Evolutionary conservation across 305 asterid species (phyloP).

Genomic region (Vinca major): DNA sequence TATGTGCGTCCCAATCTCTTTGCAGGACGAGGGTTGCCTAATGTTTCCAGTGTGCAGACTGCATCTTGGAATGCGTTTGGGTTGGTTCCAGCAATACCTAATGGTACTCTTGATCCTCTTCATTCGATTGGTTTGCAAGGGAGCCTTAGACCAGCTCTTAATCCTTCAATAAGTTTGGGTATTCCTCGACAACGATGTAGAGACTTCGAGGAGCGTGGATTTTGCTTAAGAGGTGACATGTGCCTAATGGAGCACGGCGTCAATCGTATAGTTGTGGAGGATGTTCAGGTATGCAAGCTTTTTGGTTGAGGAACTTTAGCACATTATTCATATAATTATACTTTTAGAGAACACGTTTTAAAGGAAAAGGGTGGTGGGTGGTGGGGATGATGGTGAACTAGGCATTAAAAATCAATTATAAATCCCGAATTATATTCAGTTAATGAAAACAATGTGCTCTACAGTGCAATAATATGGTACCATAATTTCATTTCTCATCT

Average conservation of each 20-base stretch:
- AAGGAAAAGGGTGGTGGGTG: background rate
- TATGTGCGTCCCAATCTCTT: conserved; percentile 50
- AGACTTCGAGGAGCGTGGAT: conserved; percentile 99
- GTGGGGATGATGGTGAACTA: background rate
- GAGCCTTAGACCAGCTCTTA: conserved; percentile 49
- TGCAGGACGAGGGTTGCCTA: conserved; percentile 70
- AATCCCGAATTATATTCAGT: background rate
- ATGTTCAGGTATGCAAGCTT: conserved; percentile 70
- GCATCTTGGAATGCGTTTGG: conserved; percentile 78
- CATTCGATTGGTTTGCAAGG: conserved; percentile 76
- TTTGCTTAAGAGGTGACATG: conserved; percentile 98
- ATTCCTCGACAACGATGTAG: conserved; percentile 79
- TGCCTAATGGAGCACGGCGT: conserved; percentile 99
- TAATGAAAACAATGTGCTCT: background rate
- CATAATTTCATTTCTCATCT: background rate
- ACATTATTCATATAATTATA: background rate
- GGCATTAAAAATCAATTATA: background rate
- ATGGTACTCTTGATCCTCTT: conserved; percentile 76
- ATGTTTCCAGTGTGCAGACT: conserved; percentile 42
- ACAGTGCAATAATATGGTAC: background rate
- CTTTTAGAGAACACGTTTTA: background rate
- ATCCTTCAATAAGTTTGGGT: conserved; percentile 54
- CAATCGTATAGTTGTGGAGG: conserved; percentile 91
- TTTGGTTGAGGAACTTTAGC: background rate
- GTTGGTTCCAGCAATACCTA: conserved; percentile 68